Conservation (phyloP, 2,329 filamentous ascomycete species). For the Aspergillus viridinutans region DNA sequence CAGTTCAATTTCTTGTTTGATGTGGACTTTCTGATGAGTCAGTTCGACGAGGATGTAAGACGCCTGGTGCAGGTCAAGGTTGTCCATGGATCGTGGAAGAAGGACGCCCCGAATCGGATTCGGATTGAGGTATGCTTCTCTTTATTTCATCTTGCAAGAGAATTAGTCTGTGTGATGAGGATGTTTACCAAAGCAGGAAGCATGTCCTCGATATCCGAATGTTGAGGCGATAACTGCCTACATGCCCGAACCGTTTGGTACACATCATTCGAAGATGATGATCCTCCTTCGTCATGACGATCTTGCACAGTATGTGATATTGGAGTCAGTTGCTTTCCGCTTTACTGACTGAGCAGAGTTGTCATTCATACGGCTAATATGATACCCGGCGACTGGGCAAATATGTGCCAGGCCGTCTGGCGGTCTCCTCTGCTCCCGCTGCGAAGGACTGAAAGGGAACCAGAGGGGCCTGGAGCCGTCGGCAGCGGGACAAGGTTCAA, state of each 20-base stretch:
- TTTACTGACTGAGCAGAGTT: conserved; percentile 40
- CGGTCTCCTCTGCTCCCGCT: conserved; percentile 65
- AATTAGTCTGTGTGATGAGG: background rate
- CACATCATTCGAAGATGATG: conserved; percentile 84
- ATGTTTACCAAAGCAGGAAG: conserved; percentile 45
- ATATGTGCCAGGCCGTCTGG: conserved; percentile 85
- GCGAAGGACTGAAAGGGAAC: background rate
- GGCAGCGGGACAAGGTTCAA: conserved; percentile 72
- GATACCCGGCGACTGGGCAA: conserved; percentile 81
- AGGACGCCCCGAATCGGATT: conserved; percentile 58
- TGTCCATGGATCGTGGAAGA: conserved; percentile 64
- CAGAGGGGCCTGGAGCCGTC: conserved; percentile 25
- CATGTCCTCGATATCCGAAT: conserved; percentile 60
- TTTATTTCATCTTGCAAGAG: background rate
- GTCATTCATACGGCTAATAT: conserved; percentile 89
- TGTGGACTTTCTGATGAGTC: conserved; percentile 57
- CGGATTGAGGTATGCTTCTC: conserved; percentile 49
- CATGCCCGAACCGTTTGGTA: conserved; percentile 81
- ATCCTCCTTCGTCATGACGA: conserved; percentile 75
- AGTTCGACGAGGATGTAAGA: conserved; percentile 56
- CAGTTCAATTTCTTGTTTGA: conserved; percentile 55
- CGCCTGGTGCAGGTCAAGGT: conserved; percentile 53
- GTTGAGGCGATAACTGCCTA: conserved; percentile 68
- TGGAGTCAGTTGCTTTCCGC: background rate
- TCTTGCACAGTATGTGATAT: conserved; percentile 54